phyloP scores from a whole-genome alignment of 805 yeast genomes.

The Monosporozyma servazzii region DNA sequence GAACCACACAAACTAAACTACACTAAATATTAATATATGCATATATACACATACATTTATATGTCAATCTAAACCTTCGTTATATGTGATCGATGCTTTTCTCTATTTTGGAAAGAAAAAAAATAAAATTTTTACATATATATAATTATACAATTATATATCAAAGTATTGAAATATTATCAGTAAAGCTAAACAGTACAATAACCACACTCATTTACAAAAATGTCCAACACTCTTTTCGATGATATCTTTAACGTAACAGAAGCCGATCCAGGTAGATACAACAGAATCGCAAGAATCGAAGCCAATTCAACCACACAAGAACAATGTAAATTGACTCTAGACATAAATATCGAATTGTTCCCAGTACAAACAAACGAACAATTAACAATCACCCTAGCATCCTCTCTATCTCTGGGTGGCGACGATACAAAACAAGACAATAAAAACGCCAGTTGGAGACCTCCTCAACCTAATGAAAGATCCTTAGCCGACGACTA shows the following conservation, averaged over 20 bases:
- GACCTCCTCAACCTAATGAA: conserved; percentile 68
- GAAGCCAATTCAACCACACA: conserved; percentile 76
- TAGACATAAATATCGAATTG: conserved; percentile 85
- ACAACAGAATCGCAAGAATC: conserved; percentile 84
- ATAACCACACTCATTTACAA: not conserved
- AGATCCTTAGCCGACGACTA: conserved; percentile 89
- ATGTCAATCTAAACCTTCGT: not conserved
- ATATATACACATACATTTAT: not conserved
- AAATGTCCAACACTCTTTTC: conserved; percentile 68
- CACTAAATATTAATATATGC: conserved; percentile 2
- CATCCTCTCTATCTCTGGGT: conserved; percentile 58
- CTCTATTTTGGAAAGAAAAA: not conserved
- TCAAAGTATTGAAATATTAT: not conserved
- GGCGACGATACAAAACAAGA: conserved; percentile 40
- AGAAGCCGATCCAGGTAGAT: conserved; percentile 78
- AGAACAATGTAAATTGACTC: conserved; percentile 62
- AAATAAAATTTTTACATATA: not conserved
- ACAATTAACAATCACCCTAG: conserved; percentile 76
- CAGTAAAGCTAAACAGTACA: not conserved
- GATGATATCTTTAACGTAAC: conserved; percentile 87
- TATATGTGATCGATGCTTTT: not conserved
- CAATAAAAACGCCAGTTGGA: conserved; percentile 33
- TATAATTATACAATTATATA: not conserved
- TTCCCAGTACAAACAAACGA: conserved; percentile 76
- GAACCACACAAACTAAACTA: conserved; percentile 30